A percentile compares a stretch with the other conserved stretches of the same genome.
phyloP scores from a whole-genome alignment of 148 eudicot genomes.

The Rhododendron griersonianum region DNA sequence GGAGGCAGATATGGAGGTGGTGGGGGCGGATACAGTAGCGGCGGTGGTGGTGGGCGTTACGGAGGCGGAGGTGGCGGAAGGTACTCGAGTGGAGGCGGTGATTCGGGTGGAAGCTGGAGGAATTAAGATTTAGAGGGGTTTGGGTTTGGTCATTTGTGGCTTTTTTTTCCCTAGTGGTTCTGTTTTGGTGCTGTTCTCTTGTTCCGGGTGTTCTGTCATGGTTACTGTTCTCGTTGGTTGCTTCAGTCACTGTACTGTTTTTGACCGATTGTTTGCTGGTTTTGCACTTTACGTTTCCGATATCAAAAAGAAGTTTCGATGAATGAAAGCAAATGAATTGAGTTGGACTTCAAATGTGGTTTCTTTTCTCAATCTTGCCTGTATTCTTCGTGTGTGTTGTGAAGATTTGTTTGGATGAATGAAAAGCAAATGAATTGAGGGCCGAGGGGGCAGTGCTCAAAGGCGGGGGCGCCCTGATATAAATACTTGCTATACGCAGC shows the following conservation, averaged over 20 bases:
- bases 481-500: too few species aligned
- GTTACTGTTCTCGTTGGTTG: not conserved
- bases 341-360: not conserved
- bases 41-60: constrained; percentile 18
- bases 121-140: constrained; percentile 12
- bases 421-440: too few species aligned
- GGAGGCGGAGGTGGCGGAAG: constrained; percentile 16
- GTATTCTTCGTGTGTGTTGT: too few species aligned
- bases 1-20: constrained; percentile 21
- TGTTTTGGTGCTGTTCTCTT: not conserved
- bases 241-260: not conserved
- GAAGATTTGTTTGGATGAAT: too few species aligned
- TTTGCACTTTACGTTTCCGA: not conserved
- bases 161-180: not conserved
- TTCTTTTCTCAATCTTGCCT: not conserved
- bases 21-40: constrained; percentile 11
- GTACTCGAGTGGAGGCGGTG: constrained; percentile 18
- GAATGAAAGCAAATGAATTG: not conserved
- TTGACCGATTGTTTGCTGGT: not conserved
- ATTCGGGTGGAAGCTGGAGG: constrained; percentile 54
- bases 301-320: not conserved
- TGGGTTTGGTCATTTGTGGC: not conserved
- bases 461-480: too few species aligned
- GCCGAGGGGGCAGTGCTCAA: too few species aligned
- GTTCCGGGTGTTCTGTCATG: not conserved